Conservation (phyloP, 1,139 yeast genomes). For the Lodderomyces beijingensis region DNA sequence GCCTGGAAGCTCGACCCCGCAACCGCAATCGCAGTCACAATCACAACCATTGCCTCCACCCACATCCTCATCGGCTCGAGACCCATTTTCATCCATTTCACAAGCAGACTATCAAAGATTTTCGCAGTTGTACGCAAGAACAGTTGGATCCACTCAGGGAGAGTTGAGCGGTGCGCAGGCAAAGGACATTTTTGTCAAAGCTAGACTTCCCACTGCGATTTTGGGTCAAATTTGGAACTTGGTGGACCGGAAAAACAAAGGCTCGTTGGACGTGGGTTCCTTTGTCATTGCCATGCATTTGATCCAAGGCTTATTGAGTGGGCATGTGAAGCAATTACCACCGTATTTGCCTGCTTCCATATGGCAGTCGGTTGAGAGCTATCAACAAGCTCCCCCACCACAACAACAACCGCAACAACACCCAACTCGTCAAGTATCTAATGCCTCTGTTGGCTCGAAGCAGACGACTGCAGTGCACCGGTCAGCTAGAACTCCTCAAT, state of each 20-base stretch:
- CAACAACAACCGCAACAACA: conserved; percentile 9
- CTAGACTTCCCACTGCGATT: conserved; percentile 69
- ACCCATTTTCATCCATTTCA: conserved; percentile 56
- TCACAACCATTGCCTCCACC: too few relatives aligned
- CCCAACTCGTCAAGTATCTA: conserved; percentile 30
- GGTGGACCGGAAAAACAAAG: conserved; percentile 72
- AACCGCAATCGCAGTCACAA: not conserved
- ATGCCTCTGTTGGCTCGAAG: conserved; percentile 47
- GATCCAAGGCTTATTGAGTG: conserved; percentile 74
- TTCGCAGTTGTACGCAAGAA: conserved; percentile 67
- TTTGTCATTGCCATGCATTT: conserved; percentile 94
- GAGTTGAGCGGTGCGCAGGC: conserved; percentile 72
- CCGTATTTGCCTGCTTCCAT: conserved; percentile 59
- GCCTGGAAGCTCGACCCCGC: conserved; percentile 25
- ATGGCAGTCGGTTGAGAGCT: conserved; percentile 51
- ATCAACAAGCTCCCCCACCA: conserved; percentile 1
- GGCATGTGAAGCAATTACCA: conserved; percentile 67
- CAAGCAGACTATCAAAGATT: conserved; percentile 67
- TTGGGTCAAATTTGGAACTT: conserved; percentile 87
- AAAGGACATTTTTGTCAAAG: conserved; percentile 80
- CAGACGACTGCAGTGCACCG: conserved; percentile 37
- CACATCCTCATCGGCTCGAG: conserved; percentile 24
- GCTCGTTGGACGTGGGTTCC: conserved; percentile 66
- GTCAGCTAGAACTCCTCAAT: conserved; percentile 7
- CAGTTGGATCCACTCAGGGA: conserved; percentile 51